These are phyloP conservation scores for Zygoascus bituminiphila DNA, from an alignment of 805 yeast species.

Conservation along the genomic window DNA sequence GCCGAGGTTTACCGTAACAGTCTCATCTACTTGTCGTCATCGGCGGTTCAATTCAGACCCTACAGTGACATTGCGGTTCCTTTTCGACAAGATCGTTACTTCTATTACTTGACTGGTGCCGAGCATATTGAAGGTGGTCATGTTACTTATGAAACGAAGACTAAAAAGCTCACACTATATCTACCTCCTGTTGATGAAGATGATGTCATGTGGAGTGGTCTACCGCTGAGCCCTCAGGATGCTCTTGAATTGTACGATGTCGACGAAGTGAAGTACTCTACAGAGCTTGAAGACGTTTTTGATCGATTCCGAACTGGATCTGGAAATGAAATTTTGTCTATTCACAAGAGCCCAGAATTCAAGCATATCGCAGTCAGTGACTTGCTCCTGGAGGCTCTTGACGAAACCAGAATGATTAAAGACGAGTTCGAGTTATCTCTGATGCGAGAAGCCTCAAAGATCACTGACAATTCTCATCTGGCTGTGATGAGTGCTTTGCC, in stretches of 20 bases:
- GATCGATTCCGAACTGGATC: background rate
- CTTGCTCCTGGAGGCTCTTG: slow-evolving; percentile 51
- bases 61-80: slow-evolving; percentile 75
- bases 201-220: slow-evolving; percentile 94
- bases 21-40: slow-evolving; percentile 32
- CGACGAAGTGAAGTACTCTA: slow-evolving; percentile 64
- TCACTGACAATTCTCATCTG: slow-evolving; percentile 79
- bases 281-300: slow-evolving; percentile 34
- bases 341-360: slow-evolving; percentile 18
- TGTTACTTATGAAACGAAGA: slow-evolving; percentile 46
- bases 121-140: slow-evolving; percentile 64
- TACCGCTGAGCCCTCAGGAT: slow-evolving; percentile 61
- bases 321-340: slow-evolving; percentile 17
- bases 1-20: slow-evolving; percentile 37
- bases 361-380: slow-evolving; percentile 16
- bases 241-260: slow-evolving; percentile 66
- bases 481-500: slow-evolving; percentile 93
- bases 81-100: slow-evolving; percentile 85
- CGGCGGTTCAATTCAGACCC: slow-evolving; percentile 42
- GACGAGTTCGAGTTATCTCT: slow-evolving; percentile 73
- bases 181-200: slow-evolving; percentile 80
- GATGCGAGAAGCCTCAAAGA: slow-evolving; percentile 71
- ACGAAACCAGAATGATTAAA: slow-evolving; percentile 78
- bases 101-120: slow-evolving; percentile 78
- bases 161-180: slow-evolving; percentile 58